Conservation (phyloP, 192 early-diverging fungal genomes). For the Umbelopsis isabellina region DNA sequence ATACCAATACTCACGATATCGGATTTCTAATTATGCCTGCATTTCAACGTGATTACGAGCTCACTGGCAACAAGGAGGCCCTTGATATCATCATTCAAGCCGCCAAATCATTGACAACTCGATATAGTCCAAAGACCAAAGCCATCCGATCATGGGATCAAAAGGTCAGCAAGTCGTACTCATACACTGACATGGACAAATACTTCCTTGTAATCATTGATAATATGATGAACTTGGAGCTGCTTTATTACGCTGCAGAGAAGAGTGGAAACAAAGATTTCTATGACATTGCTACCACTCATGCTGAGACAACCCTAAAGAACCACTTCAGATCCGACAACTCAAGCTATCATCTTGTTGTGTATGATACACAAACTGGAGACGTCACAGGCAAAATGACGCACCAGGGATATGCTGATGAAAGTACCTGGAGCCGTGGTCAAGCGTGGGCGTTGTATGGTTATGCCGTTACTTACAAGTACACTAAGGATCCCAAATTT, state of each 20-base stretch:
- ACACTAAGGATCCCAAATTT: slow-evolving; percentile 20
- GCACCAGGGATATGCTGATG: slow-evolving; percentile 14
- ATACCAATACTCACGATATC: slow-evolving; percentile 19
- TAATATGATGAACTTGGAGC: slow-evolving; percentile 22
- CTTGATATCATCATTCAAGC: slow-evolving; percentile 16
- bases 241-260: slow-evolving; percentile 14
- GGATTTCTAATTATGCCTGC: slow-evolving; percentile 20
- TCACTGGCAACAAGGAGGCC: slow-evolving; percentile 8
- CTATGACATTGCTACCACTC: slow-evolving; percentile 16
- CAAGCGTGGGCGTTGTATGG: slow-evolving; percentile 22
- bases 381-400: slow-evolving; percentile 13
- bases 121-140: slow-evolving; percentile 2
- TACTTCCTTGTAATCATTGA: slow-evolving; percentile 18
- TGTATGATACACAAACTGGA: slow-evolving; percentile 17
- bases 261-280: slow-evolving; percentile 16
- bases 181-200: slow-evolving; percentile 16
- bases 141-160: slow-evolving; percentile 20
- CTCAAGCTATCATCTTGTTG: slow-evolving; percentile 20
- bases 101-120: slow-evolving; percentile 21
- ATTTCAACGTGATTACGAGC: slow-evolving; percentile 23
- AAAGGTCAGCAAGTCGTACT: slow-evolving; percentile 6
- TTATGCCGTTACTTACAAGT: slow-evolving; percentile 10
- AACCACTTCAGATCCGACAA: slow-evolving; percentile 18
- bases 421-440: slow-evolving; percentile 23
- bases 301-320: slow-evolving; percentile 18